Evolutionary conservation across 768 basidiomycete genomes (phyloP), one percentile per base, ranked within the genome.

Genomic region (Macrolepiota albuminosa): DNA sequence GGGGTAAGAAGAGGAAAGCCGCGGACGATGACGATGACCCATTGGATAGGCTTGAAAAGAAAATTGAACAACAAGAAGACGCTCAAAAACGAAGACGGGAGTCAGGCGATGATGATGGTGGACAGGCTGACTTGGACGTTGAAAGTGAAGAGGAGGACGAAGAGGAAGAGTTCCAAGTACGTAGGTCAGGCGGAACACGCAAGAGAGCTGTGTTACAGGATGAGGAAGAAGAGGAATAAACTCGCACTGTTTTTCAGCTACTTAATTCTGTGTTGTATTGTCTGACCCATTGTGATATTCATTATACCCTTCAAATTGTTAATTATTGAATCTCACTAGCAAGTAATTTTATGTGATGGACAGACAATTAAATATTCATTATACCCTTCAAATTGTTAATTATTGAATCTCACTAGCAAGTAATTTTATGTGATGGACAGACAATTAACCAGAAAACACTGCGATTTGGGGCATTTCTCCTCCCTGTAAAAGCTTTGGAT

Each of bases 31-130:
- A 72, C 34, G 71, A 84, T 36, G 86, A 85, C 60, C 78, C 81
- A 8, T 69, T 91, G 60, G 90, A 93, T 61, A 82, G 82, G 66
- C 74, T 91, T 66, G 91, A 91, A 43, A 85, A 85, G 16, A 81
- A 84, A 67, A 84, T 91, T 51, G 80, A 84, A 64, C 80, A 83
- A 62, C 81, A 84, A 62, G 80, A 84, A 55, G 80, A 83, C 56
- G 79, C 80, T 63, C 76, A 78, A 43, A 82, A 82, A 69, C 75
- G 74, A 52, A 75, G 73, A 53, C 69, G 72, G 50, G 71, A 69
- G 31, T 67, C 63, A 60, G 72, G 67, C 31, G 69, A 75, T 62
- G 65, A 64, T 40, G 67, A 65, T 5, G 74, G 70, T 29, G 68
- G 72, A 53, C 75, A 74, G 24, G 71, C 64, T 2, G 66, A 56